phyloP scores from a whole-genome alignment of 305 asterid species.

The Fraxinus angustifolia region DNA sequence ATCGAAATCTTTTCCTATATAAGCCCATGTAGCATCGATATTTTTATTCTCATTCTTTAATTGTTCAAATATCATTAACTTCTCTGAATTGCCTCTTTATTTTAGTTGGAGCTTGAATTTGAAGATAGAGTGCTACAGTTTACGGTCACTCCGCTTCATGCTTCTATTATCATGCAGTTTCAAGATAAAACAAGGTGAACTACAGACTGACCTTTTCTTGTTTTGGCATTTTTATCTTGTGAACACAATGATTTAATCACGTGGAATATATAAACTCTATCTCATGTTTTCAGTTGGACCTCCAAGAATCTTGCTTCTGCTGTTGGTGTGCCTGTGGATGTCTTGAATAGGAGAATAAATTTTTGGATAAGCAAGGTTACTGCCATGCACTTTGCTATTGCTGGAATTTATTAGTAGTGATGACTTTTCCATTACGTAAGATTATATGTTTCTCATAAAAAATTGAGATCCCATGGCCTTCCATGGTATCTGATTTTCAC shows the following conservation, averaged over 20 bases:
- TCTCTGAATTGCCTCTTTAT: slow-evolving; percentile 22
- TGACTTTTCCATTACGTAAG: neutral
- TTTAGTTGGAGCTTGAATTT: slow-evolving; percentile 89
- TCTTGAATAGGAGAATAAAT: slow-evolving; percentile 68
- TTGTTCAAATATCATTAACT: slow-evolving; percentile 7
- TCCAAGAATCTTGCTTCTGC: slow-evolving; percentile 77
- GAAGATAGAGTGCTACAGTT: slow-evolving; percentile 72
- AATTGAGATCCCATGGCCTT: slow-evolving; percentile 4
- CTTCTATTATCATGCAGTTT: slow-evolving; percentile 83
- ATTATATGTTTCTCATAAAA: neutral
- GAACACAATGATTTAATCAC: neutral
- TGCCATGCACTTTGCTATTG: neutral
- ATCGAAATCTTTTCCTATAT: neutral
- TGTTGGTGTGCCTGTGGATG: slow-evolving; percentile 81
- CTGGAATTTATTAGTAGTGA: neutral
- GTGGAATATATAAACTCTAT: slow-evolving; percentile 9
- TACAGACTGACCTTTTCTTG: neutral
- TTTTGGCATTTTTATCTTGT: slow-evolving; percentile 4
- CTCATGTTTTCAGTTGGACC: slow-evolving; percentile 63
- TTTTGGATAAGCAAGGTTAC: slow-evolving; percentile 95
- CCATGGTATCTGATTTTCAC: slow-evolving; percentile 12
- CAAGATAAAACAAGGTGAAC: slow-evolving; percentile 77
- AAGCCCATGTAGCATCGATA: neutral
- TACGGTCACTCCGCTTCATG: slow-evolving; percentile 83
- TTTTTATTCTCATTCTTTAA: slow-evolving; percentile 3